Evolutionary conservation across 495 filamentous ascomycete genomes (phyloP).

Genomic region (Aspergillus hancockii): DNA sequence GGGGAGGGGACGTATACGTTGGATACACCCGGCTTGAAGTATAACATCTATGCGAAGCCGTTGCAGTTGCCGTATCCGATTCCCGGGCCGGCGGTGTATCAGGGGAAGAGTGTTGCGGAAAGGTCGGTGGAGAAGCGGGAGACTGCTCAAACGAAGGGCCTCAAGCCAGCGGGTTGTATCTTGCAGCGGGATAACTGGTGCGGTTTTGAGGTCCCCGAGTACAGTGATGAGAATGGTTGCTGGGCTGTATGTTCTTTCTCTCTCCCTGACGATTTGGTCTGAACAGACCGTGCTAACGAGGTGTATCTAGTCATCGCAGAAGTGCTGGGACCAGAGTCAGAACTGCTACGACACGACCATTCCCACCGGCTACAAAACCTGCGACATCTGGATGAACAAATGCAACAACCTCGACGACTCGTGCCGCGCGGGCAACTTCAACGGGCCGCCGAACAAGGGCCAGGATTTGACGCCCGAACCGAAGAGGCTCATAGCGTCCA

Average conservation of each 20-base stretch:
- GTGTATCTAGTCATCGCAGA: conserved; percentile 30
- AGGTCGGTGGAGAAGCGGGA: neutral
- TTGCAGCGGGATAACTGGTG: conserved; percentile 74
- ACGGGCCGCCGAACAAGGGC: conserved; percentile 61
- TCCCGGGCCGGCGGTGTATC: conserved; percentile 58
- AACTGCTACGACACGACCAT: conserved; percentile 58
- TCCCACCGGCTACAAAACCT: conserved; percentile 58
- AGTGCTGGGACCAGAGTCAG: conserved; percentile 59
- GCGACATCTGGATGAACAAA: conserved; percentile 59
- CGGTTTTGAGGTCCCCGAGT: conserved; percentile 55
- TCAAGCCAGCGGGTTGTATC: conserved; percentile 54
- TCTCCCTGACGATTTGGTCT: neutral
- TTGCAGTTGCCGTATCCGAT: conserved; percentile 52
- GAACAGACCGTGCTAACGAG: neutral
- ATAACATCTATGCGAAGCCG: conserved; percentile 57
- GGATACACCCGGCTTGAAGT: conserved; percentile 54
- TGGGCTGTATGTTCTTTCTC: conserved; percentile 39
- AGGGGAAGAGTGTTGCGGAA: conserved; percentile 11
- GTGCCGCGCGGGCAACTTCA: conserved; percentile 49
- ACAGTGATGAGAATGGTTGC: conserved; percentile 57
- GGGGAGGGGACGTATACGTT: conserved; percentile 58
- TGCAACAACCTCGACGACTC: conserved; percentile 53
- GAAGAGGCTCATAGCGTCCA: conserved; percentile 10
- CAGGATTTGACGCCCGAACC: conserved; percentile 40
- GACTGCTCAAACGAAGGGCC: conserved; percentile 30